phyloP scores from a whole-genome alignment of 2,329 filamentous ascomycete genomes.

The Calonectria henricotiae region DNA sequence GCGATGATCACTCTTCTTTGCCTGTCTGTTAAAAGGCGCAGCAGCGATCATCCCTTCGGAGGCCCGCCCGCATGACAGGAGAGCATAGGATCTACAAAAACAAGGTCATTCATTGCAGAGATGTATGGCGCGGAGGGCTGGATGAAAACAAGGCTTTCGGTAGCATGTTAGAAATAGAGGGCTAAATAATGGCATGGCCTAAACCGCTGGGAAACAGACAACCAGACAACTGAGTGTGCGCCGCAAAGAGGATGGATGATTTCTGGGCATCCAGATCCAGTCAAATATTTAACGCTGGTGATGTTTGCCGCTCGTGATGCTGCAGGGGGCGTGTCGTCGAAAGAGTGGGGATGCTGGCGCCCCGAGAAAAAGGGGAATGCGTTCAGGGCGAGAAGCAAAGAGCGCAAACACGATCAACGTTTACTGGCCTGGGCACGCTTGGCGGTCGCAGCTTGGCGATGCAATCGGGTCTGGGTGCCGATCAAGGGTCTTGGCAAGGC shows the following conservation, averaged over 20 bases:
- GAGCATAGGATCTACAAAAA: conserved; percentile 23
- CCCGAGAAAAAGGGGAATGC: conserved; percentile 9
- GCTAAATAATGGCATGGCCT: not conserved
- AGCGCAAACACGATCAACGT: not conserved
- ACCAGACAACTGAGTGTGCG: not conserved
- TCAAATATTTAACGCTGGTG: not conserved
- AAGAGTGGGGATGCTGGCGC: conserved; percentile 11
- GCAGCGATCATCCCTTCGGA: conserved; percentile 7
- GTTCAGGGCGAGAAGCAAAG: not conserved
- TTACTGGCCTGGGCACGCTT: conserved; percentile 36
- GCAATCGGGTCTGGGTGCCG: conserved; percentile 51
- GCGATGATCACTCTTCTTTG: not conserved
- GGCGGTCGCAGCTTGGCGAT: conserved; percentile 45
- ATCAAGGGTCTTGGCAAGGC: conserved; percentile 51
- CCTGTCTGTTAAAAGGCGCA: conserved; percentile 13
- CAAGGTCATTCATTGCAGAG: conserved; percentile 16
- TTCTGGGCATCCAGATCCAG: not conserved
- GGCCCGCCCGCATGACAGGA: conserved; percentile 9
- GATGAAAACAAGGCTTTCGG: conserved; percentile 7
- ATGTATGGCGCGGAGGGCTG: not conserved
- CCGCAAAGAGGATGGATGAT: not conserved
- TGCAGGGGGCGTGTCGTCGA: conserved; percentile 26
- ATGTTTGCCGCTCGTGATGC: conserved; percentile 23
- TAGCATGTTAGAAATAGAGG: not conserved
- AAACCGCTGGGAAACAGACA: not conserved